A percentile compares a stretch with the other conserved stretches of the same genome.
These are phyloP conservation scores for Podospora pseudocomata DNA, from an alignment of 495 filamentous ascomycete genomes.

Conservation along the genomic window DNA sequence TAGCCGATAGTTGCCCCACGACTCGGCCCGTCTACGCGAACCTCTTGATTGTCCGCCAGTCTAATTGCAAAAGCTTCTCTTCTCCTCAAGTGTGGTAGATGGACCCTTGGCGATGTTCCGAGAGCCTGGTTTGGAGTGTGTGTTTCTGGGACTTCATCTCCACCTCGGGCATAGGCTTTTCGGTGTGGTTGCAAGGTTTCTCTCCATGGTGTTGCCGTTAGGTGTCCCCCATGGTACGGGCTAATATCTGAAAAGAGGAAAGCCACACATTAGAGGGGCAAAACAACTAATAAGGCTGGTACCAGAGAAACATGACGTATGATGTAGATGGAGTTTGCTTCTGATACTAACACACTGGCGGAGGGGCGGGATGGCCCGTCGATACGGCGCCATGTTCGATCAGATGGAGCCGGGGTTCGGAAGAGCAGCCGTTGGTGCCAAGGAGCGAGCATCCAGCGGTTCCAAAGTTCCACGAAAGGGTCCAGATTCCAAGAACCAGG, in stretches of 20 bases:
- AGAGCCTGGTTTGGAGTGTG: neutral
- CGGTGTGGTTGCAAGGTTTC: neutral
- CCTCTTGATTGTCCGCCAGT: neutral
- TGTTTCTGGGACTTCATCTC: neutral
- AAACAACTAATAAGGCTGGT: too few species aligned
- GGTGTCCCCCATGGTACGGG: neutral
- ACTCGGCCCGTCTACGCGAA: neutral
- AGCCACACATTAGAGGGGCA: too few species aligned
- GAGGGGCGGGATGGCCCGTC: neutral
- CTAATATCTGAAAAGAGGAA: neutral
- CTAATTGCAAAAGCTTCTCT: neutral
- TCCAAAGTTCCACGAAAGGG: too few species aligned
- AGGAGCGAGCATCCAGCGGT: neutral
- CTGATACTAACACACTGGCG: neutral
- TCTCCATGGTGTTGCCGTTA: neutral
- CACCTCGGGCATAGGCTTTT: neutral
- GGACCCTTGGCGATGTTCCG: neutral
- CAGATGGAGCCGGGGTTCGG: neutral
- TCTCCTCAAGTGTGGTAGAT: neutral
- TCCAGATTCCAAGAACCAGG: too few species aligned
- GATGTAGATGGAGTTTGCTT: neutral
- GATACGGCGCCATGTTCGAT: neutral
- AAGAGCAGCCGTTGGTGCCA: neutral
- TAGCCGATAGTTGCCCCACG: conserved; percentile 1
- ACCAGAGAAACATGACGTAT: neutral